Evolutionary conservation across 306 rosid genomes (phyloP).

Genomic region (Lotus japonicus): DNA sequence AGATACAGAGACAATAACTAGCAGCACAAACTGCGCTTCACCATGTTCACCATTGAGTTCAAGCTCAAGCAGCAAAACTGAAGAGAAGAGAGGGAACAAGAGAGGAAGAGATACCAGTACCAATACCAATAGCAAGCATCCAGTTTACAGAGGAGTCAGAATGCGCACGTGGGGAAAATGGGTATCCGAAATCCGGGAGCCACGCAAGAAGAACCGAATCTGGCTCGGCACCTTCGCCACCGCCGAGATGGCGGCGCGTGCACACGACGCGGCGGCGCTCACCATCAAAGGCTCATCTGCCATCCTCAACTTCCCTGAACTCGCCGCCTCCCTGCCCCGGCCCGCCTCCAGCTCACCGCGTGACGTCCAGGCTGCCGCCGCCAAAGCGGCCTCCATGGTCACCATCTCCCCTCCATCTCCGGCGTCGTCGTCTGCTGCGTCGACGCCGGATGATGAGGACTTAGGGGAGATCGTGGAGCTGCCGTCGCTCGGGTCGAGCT

Average conservation of each 20-base stretch:
- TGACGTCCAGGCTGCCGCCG: slow-evolving; percentile 86
- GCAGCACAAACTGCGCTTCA: slow-evolving; percentile 8
- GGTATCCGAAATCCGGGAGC: slow-evolving; percentile 98
- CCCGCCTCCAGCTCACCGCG: slow-evolving; percentile 73
- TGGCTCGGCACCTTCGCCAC: slow-evolving; percentile 95
- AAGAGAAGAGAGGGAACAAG: slow-evolving; percentile 32
- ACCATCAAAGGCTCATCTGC: slow-evolving; percentile 79
- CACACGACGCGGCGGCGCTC: slow-evolving; percentile 89
- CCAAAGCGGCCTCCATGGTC: slow-evolving; percentile 79
- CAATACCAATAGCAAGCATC: slow-evolving; percentile 36
- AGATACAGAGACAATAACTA: slow-evolving; percentile 25
- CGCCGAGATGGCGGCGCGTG: slow-evolving; percentile 98
- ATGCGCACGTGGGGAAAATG: slow-evolving; percentile 97
- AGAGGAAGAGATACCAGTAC: slow-evolving; percentile 11
- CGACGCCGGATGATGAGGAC: slow-evolving; percentile 56
- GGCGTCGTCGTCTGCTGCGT: too few relatives aligned
- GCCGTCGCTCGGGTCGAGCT: slow-evolving; percentile 41
- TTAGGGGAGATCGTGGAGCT: slow-evolving; percentile 75
- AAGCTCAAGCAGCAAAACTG: not conserved
- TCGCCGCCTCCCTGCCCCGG: slow-evolving; percentile 56
- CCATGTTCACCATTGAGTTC: not conserved
- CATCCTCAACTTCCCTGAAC: slow-evolving; percentile 88
- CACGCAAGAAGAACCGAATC: slow-evolving; percentile 87
- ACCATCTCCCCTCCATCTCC: not conserved
- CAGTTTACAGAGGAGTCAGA: slow-evolving; percentile 85